Evolutionary conservation across 495 filamentous ascomycete genomes (phyloP).

Genomic region (Trichocladium uniseriatum): DNA sequence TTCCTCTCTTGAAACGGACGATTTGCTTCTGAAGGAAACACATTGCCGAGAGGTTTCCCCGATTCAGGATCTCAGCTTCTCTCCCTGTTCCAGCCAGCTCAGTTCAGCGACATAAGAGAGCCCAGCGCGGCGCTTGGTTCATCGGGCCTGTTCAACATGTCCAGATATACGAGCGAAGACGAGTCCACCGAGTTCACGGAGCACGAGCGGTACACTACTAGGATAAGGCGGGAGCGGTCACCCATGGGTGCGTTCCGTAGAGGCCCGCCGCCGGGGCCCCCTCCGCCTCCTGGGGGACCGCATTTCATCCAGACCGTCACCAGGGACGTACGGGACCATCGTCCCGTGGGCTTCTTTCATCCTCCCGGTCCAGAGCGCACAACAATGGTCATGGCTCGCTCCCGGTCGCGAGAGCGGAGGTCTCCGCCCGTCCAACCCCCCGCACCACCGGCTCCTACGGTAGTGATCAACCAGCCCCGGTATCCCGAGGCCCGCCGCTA

Average conservation of each 20-base stretch:
- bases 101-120: too few species aligned
- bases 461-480: constrained; percentile 14
- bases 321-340: constrained; percentile 20
- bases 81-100: too few species aligned
- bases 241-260: too few species aligned
- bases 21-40: too few species aligned
- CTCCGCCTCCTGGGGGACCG: constrained; percentile 23
- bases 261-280: constrained; percentile 7
- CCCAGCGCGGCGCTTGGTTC: too few species aligned
- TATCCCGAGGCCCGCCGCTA: background rate
- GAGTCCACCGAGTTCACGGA: constrained; percentile 1
- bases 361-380: constrained; percentile 22
- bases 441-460: constrained; percentile 11
- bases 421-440: constrained; percentile 17
- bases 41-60: background rate
- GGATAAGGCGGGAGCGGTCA: too few species aligned
- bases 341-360: constrained; percentile 28
- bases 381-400: constrained; percentile 29
- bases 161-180: background rate
- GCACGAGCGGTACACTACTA: background rate
- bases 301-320: constrained; percentile 30
- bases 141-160: background rate
- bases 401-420: constrained; percentile 35
- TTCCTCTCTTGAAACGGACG: constrained; percentile 3
- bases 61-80: too few species aligned